Percentiles rank a stretch among this genome's conserved stretches.
These are phyloP conservation scores for Hyphodiscus hymeniophilus DNA, from an alignment of 495 filamentous ascomycete genomes.

Conservation along the genomic window DNA sequence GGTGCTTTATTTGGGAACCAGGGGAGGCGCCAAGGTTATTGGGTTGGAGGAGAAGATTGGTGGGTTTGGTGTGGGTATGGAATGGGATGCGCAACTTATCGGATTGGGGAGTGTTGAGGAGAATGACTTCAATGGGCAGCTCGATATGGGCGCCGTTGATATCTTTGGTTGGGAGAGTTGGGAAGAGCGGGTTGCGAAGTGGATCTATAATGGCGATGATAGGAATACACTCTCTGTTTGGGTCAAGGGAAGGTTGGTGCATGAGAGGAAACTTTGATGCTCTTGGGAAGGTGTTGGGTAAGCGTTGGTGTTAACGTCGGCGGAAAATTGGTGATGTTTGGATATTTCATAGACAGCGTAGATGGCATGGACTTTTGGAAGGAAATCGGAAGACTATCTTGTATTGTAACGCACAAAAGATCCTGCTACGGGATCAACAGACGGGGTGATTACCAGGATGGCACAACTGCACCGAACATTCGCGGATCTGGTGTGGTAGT, in stretches of 20 bases:
- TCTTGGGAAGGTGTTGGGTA: background rate
- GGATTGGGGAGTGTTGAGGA: constrained; percentile 41
- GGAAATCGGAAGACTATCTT: too few relatives aligned
- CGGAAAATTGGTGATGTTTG: too few relatives aligned
- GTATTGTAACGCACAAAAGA: too few relatives aligned
- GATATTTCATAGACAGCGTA: too few relatives aligned
- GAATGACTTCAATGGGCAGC: constrained; percentile 19
- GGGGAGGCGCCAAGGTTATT: constrained; percentile 70
- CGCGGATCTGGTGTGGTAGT: too few relatives aligned
- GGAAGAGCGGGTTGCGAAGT: constrained; percentile 74
- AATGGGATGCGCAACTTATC: constrained; percentile 82
- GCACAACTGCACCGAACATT: too few relatives aligned
- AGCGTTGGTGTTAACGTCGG: too few relatives aligned
- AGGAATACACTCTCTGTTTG: constrained; percentile 72
- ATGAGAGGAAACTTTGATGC: constrained; percentile 34
- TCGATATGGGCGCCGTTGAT: constrained; percentile 50
- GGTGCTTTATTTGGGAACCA: constrained; percentile 76
- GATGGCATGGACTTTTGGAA: too few relatives aligned
- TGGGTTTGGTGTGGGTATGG: constrained; percentile 74
- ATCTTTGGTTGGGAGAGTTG: constrained; percentile 79
- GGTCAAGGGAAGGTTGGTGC: constrained; percentile 72
- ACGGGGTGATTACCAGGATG: too few relatives aligned
- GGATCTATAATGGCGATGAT: constrained; percentile 84
- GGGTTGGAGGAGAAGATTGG: constrained; percentile 63
- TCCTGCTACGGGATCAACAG: too few relatives aligned